phyloP scores from a whole-genome alignment of 2,329 filamentous ascomycete species.

The Huntiella omanensis region DNA sequence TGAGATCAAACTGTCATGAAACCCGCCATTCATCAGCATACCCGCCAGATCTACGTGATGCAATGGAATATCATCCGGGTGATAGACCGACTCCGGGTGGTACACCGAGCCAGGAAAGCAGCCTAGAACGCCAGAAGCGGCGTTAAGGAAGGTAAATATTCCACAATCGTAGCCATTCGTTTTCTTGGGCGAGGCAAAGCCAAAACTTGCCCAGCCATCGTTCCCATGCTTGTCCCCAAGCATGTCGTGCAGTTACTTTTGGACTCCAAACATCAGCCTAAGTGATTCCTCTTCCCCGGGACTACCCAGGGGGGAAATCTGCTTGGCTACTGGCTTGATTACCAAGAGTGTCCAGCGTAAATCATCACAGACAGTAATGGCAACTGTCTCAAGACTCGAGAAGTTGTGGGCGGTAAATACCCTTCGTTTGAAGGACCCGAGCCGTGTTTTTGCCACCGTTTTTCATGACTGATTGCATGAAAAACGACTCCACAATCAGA shows the following conservation, averaged over 20 bases:
- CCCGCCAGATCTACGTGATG: slow-evolving; percentile 45
- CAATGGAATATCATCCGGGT: slow-evolving; percentile 33
- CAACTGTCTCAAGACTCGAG: slow-evolving; percentile 42
- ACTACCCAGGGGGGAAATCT: slow-evolving; percentile 52
- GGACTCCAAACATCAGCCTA: slow-evolving; percentile 23
- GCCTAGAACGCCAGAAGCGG: slow-evolving; percentile 39
- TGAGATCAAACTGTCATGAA: slow-evolving; percentile 37
- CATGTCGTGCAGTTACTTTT: slow-evolving; percentile 38
- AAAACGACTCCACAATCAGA: slow-evolving; percentile 45
- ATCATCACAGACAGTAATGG: slow-evolving; percentile 47
- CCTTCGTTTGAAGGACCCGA: slow-evolving; percentile 36
- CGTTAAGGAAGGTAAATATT: slow-evolving; percentile 59
- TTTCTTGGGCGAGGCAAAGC: slow-evolving; percentile 36
- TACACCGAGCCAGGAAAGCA: slow-evolving; percentile 26
- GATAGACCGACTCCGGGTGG: slow-evolving; percentile 29
- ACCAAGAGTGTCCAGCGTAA: slow-evolving; percentile 56
- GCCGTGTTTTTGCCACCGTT: slow-evolving; percentile 29
- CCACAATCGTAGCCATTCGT: slow-evolving; percentile 56
- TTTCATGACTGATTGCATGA: slow-evolving; percentile 35
- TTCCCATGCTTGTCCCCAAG: slow-evolving; percentile 34
- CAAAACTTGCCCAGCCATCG: slow-evolving; percentile 39
- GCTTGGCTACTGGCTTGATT: slow-evolving; percentile 39
- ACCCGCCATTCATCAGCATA: slow-evolving; percentile 48
- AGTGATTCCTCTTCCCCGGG: slow-evolving; percentile 26
- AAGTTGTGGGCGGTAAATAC: slow-evolving; percentile 40